Percentiles rank a stretch among this genome's conserved stretches.
These are phyloP conservation scores for Cornus florida DNA, from an alignment of 148 eudicot genomes.

Conservation along the genomic window DNA sequence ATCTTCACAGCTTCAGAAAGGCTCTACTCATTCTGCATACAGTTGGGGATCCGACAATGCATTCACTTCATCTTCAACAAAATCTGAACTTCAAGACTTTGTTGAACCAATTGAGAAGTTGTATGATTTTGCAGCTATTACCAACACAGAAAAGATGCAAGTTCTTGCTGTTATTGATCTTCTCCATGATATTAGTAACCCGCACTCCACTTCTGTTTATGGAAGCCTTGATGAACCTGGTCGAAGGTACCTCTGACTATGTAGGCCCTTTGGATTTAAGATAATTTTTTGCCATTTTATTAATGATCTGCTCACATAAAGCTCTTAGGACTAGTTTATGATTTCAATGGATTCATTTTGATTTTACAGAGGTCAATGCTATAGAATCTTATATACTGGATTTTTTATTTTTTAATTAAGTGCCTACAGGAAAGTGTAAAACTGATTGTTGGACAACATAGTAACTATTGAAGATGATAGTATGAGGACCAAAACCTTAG, in stretches of 20 bases:
- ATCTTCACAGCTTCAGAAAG: conserved; percentile 42
- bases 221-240: conserved; percentile 91
- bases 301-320: not conserved
- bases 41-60: conserved; percentile 27
- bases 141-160: conserved; percentile 61
- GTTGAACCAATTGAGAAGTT: conserved; percentile 57
- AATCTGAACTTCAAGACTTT: conserved; percentile 44
- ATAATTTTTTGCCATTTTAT: not conserved
- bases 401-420: too few relatives aligned
- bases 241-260: conserved; percentile 59
- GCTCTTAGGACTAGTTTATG: not conserved
- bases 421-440: not conserved
- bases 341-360: not conserved
- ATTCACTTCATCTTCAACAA: conserved; percentile 39
- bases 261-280: not conserved
- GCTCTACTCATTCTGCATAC: conserved; percentile 28
- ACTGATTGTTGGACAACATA: not conserved
- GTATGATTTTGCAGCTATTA: conserved; percentile 34
- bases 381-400: not conserved
- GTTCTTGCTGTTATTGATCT: conserved; percentile 67
- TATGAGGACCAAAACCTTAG: too few relatives aligned
- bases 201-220: conserved; percentile 63
- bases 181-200: conserved; percentile 67
- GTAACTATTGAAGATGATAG: not conserved
- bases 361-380: not conserved